A percentile compares a stretch with the other conserved stretches of the same genome.
These are phyloP conservation scores for Sabuloglossum arenarium DNA, from an alignment of 495 filamentous ascomycete genomes.

Conservation along the genomic window DNA sequence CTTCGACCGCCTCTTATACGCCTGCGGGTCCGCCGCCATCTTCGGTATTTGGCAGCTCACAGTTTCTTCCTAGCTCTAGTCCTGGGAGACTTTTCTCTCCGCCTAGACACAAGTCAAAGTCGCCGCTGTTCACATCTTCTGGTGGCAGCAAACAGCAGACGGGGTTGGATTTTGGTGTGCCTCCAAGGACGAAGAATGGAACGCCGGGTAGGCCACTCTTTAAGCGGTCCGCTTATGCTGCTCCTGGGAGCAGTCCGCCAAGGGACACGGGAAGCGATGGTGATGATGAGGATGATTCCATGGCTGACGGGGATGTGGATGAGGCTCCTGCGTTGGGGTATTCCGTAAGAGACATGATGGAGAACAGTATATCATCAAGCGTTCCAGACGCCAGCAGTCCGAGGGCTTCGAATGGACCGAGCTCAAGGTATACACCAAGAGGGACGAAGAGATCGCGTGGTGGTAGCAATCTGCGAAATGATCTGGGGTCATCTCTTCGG, in stretches of 20 bases:
- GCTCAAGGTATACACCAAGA: constrained; percentile 16
- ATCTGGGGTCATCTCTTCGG: constrained; percentile 19
- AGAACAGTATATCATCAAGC: neutral
- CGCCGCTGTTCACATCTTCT: constrained; percentile 14
- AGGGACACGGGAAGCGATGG: constrained; percentile 14
- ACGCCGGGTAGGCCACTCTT: constrained; percentile 2
- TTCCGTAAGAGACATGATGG: neutral
- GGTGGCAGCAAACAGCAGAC: constrained; percentile 7
- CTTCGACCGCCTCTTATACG: constrained; percentile 44
- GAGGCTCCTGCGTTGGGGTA: neutral
- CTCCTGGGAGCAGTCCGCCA: constrained; percentile 16
- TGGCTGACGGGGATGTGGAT: constrained; percentile 1
- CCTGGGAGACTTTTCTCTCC: neutral
- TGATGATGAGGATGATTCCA: constrained; percentile 16
- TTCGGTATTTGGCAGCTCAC: constrained; percentile 43
- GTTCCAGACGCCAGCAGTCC: neutral
- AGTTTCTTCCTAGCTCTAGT: constrained; percentile 18
- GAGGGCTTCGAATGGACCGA: neutral
- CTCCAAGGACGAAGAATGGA: constrained; percentile 7
- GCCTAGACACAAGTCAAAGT: neutral
- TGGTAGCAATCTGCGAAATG: constrained; percentile 7
- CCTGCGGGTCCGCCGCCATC: constrained; percentile 45
- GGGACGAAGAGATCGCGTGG: constrained; percentile 18
- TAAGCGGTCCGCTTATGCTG: constrained; percentile 9
- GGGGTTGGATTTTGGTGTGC: neutral